A percentile compares a stretch with the other conserved stretches of the same genome.
These are phyloP conservation scores for Styphnolobium japonicum DNA, from an alignment of 306 rosid species.

Conservation along the genomic window DNA sequence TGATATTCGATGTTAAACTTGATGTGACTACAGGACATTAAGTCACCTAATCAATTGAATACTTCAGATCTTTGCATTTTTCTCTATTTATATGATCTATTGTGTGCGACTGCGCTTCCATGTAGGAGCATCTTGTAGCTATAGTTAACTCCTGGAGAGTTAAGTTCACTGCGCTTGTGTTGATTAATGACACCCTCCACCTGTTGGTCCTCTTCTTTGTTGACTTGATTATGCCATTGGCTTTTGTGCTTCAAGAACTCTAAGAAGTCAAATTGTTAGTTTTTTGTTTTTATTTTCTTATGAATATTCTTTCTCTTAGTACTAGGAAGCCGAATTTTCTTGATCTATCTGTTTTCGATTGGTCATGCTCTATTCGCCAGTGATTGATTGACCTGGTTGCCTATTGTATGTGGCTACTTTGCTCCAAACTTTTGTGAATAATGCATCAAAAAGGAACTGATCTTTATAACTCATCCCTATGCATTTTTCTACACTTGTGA, in stretches of 20 bases:
- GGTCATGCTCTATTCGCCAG: neutral
- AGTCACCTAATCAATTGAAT: neutral
- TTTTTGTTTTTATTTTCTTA: neutral
- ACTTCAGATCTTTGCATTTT: constrained; percentile 1
- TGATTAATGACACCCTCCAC: neutral
- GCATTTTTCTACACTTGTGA: neutral
- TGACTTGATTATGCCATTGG: neutral
- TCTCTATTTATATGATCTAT: neutral
- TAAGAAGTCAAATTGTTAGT: neutral
- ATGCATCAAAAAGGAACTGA: neutral
- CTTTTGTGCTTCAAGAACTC: neutral
- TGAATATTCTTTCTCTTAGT: neutral
- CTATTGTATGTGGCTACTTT: neutral
- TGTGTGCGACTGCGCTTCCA: neutral
- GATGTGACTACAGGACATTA: neutral
- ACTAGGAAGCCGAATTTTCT: neutral
- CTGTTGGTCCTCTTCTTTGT: neutral
- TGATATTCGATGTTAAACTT: neutral
- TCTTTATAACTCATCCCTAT: neutral
- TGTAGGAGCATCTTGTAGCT: neutral
- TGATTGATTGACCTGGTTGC: neutral
- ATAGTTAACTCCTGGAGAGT: neutral
- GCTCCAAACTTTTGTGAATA: constrained; percentile 4
- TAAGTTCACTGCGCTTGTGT: neutral
- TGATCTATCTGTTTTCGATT: neutral